A percentile compares a stretch with the other conserved stretches of the same genome.
Conservation (phyloP, 495 filamentous ascomycete genomes). For the Astrocystis sublimbata region DNA sequence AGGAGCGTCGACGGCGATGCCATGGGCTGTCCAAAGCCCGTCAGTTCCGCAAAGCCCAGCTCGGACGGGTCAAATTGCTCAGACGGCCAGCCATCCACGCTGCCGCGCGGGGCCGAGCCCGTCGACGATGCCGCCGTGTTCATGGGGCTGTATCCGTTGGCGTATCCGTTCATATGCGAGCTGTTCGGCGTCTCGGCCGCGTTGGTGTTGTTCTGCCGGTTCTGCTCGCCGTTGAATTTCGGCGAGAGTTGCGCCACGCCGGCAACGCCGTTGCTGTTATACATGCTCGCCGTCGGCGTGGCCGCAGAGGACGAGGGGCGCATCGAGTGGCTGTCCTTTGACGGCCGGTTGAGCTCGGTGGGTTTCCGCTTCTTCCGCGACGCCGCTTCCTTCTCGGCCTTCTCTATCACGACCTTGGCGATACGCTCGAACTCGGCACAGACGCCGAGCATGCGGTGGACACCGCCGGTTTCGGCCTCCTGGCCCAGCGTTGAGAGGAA, state of each 20-base stretch:
- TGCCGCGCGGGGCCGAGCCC: constrained; percentile 28
- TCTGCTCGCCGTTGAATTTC: constrained; percentile 40
- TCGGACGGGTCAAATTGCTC: constrained; percentile 30
- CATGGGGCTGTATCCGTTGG: constrained; percentile 40
- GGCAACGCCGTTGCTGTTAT: constrained; percentile 22
- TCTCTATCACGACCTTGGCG: constrained; percentile 87
- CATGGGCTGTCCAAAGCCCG: constrained; percentile 44
- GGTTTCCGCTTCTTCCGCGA: constrained; percentile 81
- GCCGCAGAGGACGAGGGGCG: constrained; percentile 26
- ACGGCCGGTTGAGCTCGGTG: constrained; percentile 40
- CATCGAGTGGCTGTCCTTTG: constrained; percentile 23
- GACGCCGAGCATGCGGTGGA: constrained; percentile 88
- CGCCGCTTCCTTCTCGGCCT: constrained; percentile 76
- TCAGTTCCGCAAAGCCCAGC: constrained; percentile 49
- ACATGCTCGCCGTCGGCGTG: constrained; percentile 34
- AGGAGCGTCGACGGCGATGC: constrained; percentile 39
- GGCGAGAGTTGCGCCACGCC: constrained; percentile 40
- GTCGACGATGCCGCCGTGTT: constrained; percentile 31
- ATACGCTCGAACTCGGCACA: constrained; percentile 96
- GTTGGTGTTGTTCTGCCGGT: constrained; percentile 32
- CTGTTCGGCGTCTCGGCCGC: constrained; percentile 7
- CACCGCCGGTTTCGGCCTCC: constrained; percentile 79
- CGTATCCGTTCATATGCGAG: constrained; percentile 23
- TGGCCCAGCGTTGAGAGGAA: constrained; percentile 73
- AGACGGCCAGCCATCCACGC: constrained; percentile 24